Conservation (phyloP, 345 rosid genomes). For the Clarkia xantiana region DNA sequence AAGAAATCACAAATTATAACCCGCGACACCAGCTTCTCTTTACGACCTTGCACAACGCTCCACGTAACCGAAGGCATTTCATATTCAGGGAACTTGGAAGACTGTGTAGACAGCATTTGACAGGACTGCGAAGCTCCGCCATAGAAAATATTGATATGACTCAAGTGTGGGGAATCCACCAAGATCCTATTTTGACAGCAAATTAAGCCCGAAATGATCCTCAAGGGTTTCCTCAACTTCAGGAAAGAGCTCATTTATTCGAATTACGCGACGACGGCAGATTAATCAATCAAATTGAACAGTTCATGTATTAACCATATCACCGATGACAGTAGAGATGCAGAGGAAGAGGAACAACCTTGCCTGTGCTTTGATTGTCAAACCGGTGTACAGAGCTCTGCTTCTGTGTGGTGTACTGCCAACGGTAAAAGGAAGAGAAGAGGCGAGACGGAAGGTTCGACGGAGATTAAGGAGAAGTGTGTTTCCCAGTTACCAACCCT, state of each 20-base stretch:
- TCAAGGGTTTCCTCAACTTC: slow-evolving; percentile 1
- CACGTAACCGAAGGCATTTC: slow-evolving; percentile 96
- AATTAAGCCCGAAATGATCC: background rate
- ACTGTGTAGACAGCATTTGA: slow-evolving; percentile 33
- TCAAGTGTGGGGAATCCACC: slow-evolving; percentile 5
- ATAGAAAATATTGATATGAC: slow-evolving; percentile 6
- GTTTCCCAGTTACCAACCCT: too few relatives aligned
- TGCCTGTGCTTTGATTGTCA: too few relatives aligned
- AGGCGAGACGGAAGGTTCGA: too few relatives aligned
- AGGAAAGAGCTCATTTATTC: slow-evolving; percentile 8
- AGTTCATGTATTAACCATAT: too few relatives aligned
- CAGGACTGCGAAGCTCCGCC: slow-evolving; percentile 7
- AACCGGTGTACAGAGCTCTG: too few relatives aligned
- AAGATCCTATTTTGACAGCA: background rate
- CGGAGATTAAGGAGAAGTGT: too few relatives aligned
- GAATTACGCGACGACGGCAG: too few relatives aligned
- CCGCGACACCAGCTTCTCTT: slow-evolving; percentile 72
- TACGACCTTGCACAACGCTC: slow-evolving; percentile 84
- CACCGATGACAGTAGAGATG: too few relatives aligned
- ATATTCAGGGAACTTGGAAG: slow-evolving; percentile 70
- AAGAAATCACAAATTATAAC: slow-evolving; percentile 85
- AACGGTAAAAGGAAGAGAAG: too few relatives aligned
- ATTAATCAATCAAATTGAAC: too few relatives aligned
- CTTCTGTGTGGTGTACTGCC: too few relatives aligned
- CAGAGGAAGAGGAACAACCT: too few relatives aligned